Evolutionary conservation across 2,329 filamentous ascomycete genomes (phyloP), one percentile per base, ranked within the genome.

Genomic region (Chrysosphaeria jannelii): DNA sequence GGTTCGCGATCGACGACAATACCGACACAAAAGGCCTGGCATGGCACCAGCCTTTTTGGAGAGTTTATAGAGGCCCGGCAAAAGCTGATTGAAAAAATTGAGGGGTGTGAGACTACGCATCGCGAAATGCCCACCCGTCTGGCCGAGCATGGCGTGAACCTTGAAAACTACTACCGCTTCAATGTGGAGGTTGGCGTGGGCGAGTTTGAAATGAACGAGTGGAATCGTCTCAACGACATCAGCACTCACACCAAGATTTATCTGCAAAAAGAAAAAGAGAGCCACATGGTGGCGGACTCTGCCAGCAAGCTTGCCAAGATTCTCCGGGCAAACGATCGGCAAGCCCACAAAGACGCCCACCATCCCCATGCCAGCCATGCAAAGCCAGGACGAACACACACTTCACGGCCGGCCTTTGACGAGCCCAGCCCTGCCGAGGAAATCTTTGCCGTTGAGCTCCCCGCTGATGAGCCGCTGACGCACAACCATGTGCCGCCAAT

Each of bases 201-300:
- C 25, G 85, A 93, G 39, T 93, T 91, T 40, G 81, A 74, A 24
- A 93, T 97, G 78, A 97, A 93, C 39, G 85, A 93, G 41, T 97
- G 85, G 85, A 62, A 75, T 35, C 63, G 79, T 4, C 49, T 93
- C n/a, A 69, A 74, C 13, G 81, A 91, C 24, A 93, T 97, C 45
- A 90, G 75, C 47, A 91, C 76, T 9, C 69, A 69, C 38, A 97
- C 85, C 0, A 60, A 74, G 33, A 62, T 69, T 31, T 97, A 93
- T 39, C 57, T 97, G 25, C 50, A 54, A 6, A 67, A 67, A 29
- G 52, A 57, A 8, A 63, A 64, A 1, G 68, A 88, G 27, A 72
- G 89, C 39, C 56, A 49, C 33, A 72, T 76, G 56, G 74, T 75
- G 5, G 51, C 70, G 25, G 60, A 68, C 26, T 65, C 78, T 1